Conservation (phyloP, 352 stramenopile species). For the Globisporangium carolinianum region DNA sequence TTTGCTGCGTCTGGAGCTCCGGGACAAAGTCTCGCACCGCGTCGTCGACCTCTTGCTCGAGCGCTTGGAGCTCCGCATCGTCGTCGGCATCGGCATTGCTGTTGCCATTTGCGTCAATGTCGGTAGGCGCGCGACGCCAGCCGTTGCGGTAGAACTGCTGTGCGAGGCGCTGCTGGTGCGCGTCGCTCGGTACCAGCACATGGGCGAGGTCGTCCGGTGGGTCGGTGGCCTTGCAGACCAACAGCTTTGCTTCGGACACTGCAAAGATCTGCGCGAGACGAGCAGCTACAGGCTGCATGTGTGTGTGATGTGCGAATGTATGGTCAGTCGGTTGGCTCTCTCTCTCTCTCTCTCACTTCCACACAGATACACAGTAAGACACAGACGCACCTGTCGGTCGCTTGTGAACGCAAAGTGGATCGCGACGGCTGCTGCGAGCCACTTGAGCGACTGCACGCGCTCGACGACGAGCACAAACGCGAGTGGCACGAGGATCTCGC, state of each 20-base stretch:
- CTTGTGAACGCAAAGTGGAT: slow-evolving; percentile 40
- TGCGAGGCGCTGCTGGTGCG: slow-evolving; percentile 23
- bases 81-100: background rate
- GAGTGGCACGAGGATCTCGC: slow-evolving; percentile 39
- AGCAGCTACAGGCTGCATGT: slow-evolving; percentile 6
- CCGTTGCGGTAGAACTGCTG: slow-evolving; percentile 49
- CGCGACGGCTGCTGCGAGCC: slow-evolving; percentile 42
- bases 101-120: background rate
- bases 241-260: slow-evolving; percentile 1
- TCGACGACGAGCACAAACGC: slow-evolving; percentile 52
- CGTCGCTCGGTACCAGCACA: slow-evolving; percentile 28
- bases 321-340: too few species aligned
- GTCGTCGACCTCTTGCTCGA: slow-evolving; percentile 23
- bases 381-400: slow-evolving; percentile 14
- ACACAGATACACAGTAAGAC: background rate
- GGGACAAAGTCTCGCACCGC: slow-evolving; percentile 33
- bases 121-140: slow-evolving; percentile 18
- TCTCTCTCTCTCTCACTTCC: background rate
- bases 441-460: slow-evolving; percentile 51
- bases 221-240: background rate
- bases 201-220: slow-evolving; percentile 18
- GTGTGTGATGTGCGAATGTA: background rate
- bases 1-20: slow-evolving; percentile 16
- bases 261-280: slow-evolving; percentile 18
- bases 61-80: slow-evolving; percentile 10